These are phyloP conservation scores for Chaetothyriales sp. DNA, from an alignment of 2,329 filamentous ascomycete genomes.

Conservation along the genomic window DNA sequence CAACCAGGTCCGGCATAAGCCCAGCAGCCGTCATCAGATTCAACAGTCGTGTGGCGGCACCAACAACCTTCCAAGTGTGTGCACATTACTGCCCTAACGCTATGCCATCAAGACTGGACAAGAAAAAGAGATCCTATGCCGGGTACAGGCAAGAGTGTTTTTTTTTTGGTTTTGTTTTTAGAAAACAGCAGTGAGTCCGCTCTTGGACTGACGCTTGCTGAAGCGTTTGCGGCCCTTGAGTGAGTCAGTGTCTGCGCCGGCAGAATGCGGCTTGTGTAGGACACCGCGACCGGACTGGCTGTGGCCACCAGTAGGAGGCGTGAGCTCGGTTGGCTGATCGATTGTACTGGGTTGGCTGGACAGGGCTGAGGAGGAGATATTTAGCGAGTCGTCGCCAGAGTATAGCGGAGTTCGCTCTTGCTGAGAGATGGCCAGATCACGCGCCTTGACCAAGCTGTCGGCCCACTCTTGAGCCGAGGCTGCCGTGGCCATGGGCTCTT, in stretches of 20 bases:
- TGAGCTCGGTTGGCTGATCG: constrained; percentile 27
- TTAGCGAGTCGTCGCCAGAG: constrained; percentile 50
- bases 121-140: neutral
- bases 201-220: constrained; percentile 86
- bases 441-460: constrained; percentile 70
- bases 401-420: constrained; percentile 49
- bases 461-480: constrained; percentile 80
- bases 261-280: constrained; percentile 28
- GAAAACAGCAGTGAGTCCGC: constrained; percentile 79
- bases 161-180: too few species aligned
- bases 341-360: constrained; percentile 45
- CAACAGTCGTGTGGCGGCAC: neutral
- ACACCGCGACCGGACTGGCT: constrained; percentile 30
- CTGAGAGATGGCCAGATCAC: constrained; percentile 58
- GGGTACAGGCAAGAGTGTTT: constrained; percentile 1
- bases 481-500: constrained; percentile 47
- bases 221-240: constrained; percentile 51
- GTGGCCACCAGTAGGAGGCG: constrained; percentile 16
- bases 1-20: neutral
- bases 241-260: constrained; percentile 34
- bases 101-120: constrained; percentile 1
- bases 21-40: neutral
- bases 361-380: constrained; percentile 53
- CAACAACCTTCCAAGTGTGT: neutral
- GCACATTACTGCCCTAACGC: neutral